Base-by-base conservation (phyloP, 176 grass and related monocot species). In the Elaeis guineensis region DNA sequence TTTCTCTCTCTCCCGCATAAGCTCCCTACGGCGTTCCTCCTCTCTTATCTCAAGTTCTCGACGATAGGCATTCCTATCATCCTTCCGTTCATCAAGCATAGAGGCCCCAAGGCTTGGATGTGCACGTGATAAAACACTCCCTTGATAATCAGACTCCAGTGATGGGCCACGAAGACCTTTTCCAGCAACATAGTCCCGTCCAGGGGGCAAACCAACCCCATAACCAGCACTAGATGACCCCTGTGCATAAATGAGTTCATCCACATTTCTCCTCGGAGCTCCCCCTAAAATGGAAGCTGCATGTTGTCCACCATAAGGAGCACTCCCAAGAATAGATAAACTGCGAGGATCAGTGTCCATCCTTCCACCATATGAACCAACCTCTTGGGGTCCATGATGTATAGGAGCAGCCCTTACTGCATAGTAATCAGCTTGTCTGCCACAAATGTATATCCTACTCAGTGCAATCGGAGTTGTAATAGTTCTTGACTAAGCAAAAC, bases 391-490 rank as follows among this genome's bases (percentile, higher is more conserved):
- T 72, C 71, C 66, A 81, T 84, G 74, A 90, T 86, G 82, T 59
- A 76, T 73, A 65, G 87, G 69, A 73, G 79, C 79, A 17, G 81
- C 80, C 74, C 93, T 81, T 64, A 70, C 81, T 79, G 79, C 78
- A 82, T 83, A 92, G 94, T 93, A 98, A 66, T 98, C 94, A 65
- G 79, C 79, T 86, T 92, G 88, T 92, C 94, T 98, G 87, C 87
- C 89, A 98, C 75, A 98, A 98, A 98, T 85, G 84, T 73, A 98
- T 80, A 86, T 70, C 78, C 69, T 80, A 75, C 80, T 86, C 77
- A 92, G 82, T 92, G 76, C 18, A 73, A 74, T 78, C 68, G 60
- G 51, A 59, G 71, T 74, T 80, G 50, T 18, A 66, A 18, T 28
- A 29, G 30, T 56, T 52, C 30, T 51, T 55, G 32, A 55, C 18